Evolutionary conservation across 2,329 filamentous ascomycete species (phyloP), one percentile per base, ranked within the genome.

Genomic region (Alternaria brassicae): DNA sequence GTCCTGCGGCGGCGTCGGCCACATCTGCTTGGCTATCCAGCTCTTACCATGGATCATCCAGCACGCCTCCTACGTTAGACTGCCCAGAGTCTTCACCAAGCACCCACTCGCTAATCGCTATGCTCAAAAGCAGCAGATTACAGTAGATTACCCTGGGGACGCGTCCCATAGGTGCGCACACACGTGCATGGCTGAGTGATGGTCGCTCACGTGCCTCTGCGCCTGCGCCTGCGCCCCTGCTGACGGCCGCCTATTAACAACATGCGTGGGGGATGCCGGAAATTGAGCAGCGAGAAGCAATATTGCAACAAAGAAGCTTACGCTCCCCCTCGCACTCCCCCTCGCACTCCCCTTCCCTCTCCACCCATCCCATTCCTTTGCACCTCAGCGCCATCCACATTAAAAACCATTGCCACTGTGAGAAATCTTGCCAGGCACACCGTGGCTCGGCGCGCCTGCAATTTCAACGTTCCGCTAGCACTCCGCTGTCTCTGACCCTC

Each of bases 71-170:
- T 19, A 23, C 54, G 58, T 42, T 45, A 57, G 48, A 44, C 28
- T 55, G 55, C 48, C 48, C 25, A 50, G 17, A 52, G 34, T 15
- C 44, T 42, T 50, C 25, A 15, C 51, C 37, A 25, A 17, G 61
- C 57, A 60, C 55, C 67, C 63, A 67, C 48, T 62, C 60, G 51
- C 67, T 61, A 67, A 44, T 62, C 60, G 51, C 40, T 21, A 47
- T 23, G 42, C 63, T 50, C 54, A 52, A 49, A 59, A 23, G 45
- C 56, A 39, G 34, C 42, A 44, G 61, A 63, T 67, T 66, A 63
- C 56, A 39, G 34, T 39, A 44, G 61, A 63, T 67, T 66, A 63
- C 60, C 55, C 60, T 60, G 57, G 42, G 37, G 25, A 23, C 51
- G 39, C 53, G 60, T 58, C 62, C 58, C 53, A 68, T 71, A 60